Percentiles rank a stretch among this genome's conserved stretches.
Conservation (phyloP, 257 asterid species). For the Solanum etuberosum region DNA sequence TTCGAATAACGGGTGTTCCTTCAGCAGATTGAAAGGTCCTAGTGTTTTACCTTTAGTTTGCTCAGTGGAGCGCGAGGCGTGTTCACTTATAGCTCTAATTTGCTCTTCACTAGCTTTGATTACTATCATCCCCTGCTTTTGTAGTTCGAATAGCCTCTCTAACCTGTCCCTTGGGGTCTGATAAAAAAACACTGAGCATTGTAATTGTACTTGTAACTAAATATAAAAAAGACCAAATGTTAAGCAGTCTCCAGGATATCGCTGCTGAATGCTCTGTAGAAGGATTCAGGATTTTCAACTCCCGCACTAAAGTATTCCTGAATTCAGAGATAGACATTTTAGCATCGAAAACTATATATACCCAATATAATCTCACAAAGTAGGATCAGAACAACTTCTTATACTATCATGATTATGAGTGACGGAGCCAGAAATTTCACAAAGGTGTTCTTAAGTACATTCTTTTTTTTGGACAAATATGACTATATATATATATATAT, state of each 20-base stretch:
- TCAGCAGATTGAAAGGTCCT: slow-evolving; percentile 21
- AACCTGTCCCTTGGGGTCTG: slow-evolving; percentile 18
- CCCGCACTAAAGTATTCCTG: slow-evolving; percentile 40
- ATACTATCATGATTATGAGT: too few relatives aligned
- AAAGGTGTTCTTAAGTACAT: too few relatives aligned
- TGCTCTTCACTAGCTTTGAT: slow-evolving; percentile 30
- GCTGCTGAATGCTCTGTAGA: slow-evolving; percentile 31
- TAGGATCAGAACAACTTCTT: neutral
- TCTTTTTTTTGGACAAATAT: too few relatives aligned
- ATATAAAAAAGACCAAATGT: neutral
- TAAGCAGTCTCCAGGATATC: slow-evolving; percentile 17
- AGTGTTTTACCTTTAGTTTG: neutral
- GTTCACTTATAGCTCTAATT: slow-evolving; percentile 23
- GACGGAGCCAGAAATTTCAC: too few relatives aligned
- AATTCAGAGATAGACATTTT: neutral
- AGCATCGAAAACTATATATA: neutral
- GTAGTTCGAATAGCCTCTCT: slow-evolving; percentile 18
- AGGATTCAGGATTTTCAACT: slow-evolving; percentile 26
- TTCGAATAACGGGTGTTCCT: slow-evolving; percentile 10
- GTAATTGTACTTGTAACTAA: too few relatives aligned
- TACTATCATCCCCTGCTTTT: slow-evolving; percentile 14
- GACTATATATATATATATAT: too few relatives aligned
- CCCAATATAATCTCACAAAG: neutral
- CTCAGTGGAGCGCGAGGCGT: neutral
- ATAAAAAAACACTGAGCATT: neutral